phyloP scores from a whole-genome alignment of 768 basidiomycete genomes.

The Amanita phalloides region DNA sequence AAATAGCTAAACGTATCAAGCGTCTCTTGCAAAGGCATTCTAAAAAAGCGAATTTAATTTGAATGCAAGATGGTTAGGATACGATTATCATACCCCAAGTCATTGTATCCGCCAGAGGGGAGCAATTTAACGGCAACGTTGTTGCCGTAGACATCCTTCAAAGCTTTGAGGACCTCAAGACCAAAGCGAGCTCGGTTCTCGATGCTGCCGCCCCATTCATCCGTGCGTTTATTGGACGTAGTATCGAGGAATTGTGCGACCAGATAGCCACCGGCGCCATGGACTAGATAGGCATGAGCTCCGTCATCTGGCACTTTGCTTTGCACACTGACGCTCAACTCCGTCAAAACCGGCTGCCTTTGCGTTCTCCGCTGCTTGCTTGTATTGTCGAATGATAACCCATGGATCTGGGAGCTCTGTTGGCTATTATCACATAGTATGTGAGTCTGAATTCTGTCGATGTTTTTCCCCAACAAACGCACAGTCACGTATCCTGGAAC shows the following conservation, averaged over 20 bases:
- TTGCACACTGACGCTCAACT: constrained; percentile 15
- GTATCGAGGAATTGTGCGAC: constrained; percentile 40
- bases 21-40: constrained; percentile 34
- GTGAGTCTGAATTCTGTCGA: neutral
- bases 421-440: constrained; percentile 16
- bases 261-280: constrained; percentile 34
- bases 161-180: constrained; percentile 37
- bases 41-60: constrained; percentile 6
- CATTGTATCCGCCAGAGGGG: constrained; percentile 34
- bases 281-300: constrained; percentile 17
- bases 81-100: constrained; percentile 23
- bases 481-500: constrained; percentile 29
- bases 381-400: constrained; percentile 26
- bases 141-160: constrained; percentile 27
- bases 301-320: neutral
- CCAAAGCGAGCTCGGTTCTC: constrained; percentile 47
- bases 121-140: constrained; percentile 37
- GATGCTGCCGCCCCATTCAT: constrained; percentile 48
- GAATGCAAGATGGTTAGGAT: neutral
- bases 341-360: constrained; percentile 27
- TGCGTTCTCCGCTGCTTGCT: constrained; percentile 34
- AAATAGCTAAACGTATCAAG: constrained; percentile 33
- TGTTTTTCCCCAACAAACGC: constrained; percentile 6
- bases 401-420: constrained; percentile 31
- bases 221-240: constrained; percentile 37